Evolutionary conservation across 31 red algal species (phyloP), one percentile per base, ranked within the genome.

Genomic region (Porphyra umbilicalis): DNA sequence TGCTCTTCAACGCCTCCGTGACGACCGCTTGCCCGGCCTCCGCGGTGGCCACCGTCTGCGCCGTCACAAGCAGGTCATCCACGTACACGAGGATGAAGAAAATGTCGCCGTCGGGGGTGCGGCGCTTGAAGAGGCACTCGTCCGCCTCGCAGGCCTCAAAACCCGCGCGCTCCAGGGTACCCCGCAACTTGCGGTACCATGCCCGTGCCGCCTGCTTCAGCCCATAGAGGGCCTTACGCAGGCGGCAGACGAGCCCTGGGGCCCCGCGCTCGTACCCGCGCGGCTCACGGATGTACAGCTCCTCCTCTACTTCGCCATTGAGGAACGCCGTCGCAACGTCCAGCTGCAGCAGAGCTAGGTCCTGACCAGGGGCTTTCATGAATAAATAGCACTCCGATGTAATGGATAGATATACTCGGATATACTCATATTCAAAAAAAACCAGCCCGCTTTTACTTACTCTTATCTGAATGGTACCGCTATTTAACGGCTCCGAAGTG

Each of bases 51-150:
- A 2, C 83, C 32, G 35, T n/a, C 5, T 25, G 10, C 42, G 75
- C 80, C 32, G 75, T 77, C 15, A 88, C 75, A 34, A 83, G 32
- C 0, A 83, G 67, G 74, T 88, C 68, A 38, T 88, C 80, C 5
- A 83, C n/a, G 37, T 83, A 88, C 1, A 83, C 76, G 34, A 38
- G 30, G 80, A 88, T 88, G 11, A 88, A 79, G 39, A 88, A 76
- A 31, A 91, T 38, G 39, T 35, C 20, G 38, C 15, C 31, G 10
- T 39, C 39, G 11, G 34, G 29, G 40, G 76, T 10, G 8, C 33
- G 34, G 6, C 46, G 20, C 33, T 46, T 67, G 16, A 79, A 88
- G 0, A 83, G 34, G 75, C 86, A 83, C n/a, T 46, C 33, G 14
- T 83, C 86, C 32, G 0, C 46, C 32, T 35, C 0, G 68, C 80